A percentile compares a stretch with the other conserved stretches of the same genome.
Evolutionary conservation across 1,284 basidiomycete genomes (phyloP).

Genomic region (Tausonia pullulans): DNA sequence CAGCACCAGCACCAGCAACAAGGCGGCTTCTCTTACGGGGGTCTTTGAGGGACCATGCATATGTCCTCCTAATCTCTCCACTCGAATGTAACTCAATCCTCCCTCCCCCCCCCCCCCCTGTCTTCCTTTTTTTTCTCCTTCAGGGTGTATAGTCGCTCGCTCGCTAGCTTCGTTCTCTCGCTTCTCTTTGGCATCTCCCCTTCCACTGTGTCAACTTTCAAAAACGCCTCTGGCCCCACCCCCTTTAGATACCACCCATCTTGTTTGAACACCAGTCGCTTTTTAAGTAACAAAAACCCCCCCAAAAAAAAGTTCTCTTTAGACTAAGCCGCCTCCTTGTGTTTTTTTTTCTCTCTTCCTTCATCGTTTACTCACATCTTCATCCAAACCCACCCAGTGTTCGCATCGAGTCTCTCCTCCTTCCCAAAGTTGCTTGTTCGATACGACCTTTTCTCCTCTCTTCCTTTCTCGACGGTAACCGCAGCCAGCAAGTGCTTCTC

Average conservation of each 20-base stretch:
- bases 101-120: not conserved
- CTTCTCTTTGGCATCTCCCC: too few species aligned
- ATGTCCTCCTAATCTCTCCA: not conserved
- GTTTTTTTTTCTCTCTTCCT: not conserved
- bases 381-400: not conserved
- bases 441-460: not conserved
- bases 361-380: not conserved
- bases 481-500: too few species aligned
- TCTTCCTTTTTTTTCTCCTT: not conserved
- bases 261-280: too few species aligned
- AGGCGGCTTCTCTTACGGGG: conserved; percentile 1
- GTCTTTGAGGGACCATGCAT: not conserved
- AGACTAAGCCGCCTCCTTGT: not conserved
- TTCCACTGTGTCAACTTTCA: too few species aligned
- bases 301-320: not conserved
- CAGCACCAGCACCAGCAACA: too few species aligned
- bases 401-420: not conserved
- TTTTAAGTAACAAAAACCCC: too few species aligned
- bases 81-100: too few species aligned
- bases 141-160: not conserved
- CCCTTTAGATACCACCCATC: too few species aligned
- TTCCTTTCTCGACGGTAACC: not conserved
- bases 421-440: not conserved
- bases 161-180: not conserved
- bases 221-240: too few species aligned